Conservation (phyloP, 2,329 filamentous ascomycete species). For the Xylaria sp. region DNA sequence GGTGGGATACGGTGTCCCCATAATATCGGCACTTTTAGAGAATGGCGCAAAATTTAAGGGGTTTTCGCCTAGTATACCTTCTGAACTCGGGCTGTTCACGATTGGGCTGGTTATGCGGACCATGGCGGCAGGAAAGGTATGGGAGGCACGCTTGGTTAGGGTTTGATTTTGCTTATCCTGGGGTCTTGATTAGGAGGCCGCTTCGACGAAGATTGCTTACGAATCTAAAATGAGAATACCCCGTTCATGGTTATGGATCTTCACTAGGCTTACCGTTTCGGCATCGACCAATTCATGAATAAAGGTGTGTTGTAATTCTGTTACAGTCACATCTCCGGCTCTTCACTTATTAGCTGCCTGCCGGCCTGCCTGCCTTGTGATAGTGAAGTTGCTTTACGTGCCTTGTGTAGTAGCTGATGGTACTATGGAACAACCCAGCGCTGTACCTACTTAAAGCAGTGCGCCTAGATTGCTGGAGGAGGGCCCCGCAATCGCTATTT, state of each 20-base stretch:
- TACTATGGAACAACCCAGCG: too few species aligned
- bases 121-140: constrained; percentile 13
- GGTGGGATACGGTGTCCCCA: constrained; percentile 10
- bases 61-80: constrained; percentile 8
- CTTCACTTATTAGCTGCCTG: background rate
- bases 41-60: constrained; percentile 13
- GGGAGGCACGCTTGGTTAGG: background rate
- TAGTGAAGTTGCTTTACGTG: too few species aligned
- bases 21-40: constrained; percentile 21
- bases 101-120: constrained; percentile 12
- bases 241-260: constrained; percentile 8
- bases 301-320: constrained; percentile 19
- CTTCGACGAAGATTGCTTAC: constrained; percentile 15
- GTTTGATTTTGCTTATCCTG: constrained; percentile 10
- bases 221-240: constrained; percentile 17
- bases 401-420: too few species aligned
- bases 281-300: constrained; percentile 13
- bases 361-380: background rate
- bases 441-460: too few species aligned
- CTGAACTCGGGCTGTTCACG: constrained; percentile 7
- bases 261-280: constrained; percentile 1
- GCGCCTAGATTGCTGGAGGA: too few species aligned
- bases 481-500: too few species aligned
- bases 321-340: background rate
- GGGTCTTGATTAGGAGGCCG: background rate